Evolutionary conservation across 306 rosid genomes (phyloP).

Genomic region (Prunus dulcis): DNA sequence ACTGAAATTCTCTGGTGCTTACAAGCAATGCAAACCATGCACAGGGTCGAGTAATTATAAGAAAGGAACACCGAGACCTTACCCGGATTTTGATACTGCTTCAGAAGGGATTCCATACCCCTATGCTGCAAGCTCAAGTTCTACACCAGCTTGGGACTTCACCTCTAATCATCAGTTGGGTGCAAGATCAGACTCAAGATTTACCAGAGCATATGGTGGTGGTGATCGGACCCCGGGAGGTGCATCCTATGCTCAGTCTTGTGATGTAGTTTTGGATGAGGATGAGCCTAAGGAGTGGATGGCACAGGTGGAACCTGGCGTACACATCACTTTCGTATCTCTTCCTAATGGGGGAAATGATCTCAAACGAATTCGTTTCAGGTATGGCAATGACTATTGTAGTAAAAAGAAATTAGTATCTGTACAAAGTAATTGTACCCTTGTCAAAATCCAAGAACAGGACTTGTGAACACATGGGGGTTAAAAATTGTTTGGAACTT

Average conservation of each 20-base stretch:
- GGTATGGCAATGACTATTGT: constrained; percentile 36
- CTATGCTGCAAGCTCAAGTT: constrained; percentile 70
- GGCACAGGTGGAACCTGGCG: constrained; percentile 98
- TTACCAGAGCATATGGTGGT: constrained; percentile 30
- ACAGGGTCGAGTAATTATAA: constrained; percentile 55
- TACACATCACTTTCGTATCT: constrained; percentile 73
- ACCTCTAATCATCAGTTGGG: constrained; percentile 46
- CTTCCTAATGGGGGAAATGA: constrained; percentile 93
- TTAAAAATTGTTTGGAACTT: no score
- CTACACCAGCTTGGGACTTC: constrained; percentile 88
- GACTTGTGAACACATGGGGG: background rate
- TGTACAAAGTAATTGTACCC: no score
- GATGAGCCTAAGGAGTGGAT: constrained; percentile 78
- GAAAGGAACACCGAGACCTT: constrained; percentile 64
- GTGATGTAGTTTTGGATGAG: constrained; percentile 62
- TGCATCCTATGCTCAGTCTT: constrained; percentile 36
- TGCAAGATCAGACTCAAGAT: constrained; percentile 56
- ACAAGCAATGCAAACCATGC: constrained; percentile 69
- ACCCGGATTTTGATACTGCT: constrained; percentile 63
- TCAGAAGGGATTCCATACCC: constrained; percentile 88
- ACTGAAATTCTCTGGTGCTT: constrained; percentile 72
- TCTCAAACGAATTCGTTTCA: constrained; percentile 80
- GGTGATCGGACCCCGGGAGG: constrained; percentile 58
- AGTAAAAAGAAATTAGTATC: background rate
- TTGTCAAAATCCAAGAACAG: no score